Evolutionary conservation across 2,329 filamentous ascomycete genomes (phyloP).

Genomic region (Mycosphaerella arachidis): DNA sequence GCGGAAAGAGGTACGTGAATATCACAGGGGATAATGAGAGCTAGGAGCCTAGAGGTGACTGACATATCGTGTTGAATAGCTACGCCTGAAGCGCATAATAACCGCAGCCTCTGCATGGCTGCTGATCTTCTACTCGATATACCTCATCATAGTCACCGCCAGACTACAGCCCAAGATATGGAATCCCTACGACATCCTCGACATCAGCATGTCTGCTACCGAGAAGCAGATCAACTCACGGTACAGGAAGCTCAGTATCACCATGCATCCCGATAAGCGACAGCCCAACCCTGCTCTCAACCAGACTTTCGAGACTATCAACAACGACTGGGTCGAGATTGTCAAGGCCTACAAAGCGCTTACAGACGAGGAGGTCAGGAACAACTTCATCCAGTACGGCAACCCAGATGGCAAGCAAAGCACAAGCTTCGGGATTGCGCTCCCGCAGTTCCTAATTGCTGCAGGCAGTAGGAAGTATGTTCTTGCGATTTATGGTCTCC

Average conservation of each 20-base stretch:
- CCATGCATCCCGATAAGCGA: conserved; percentile 89
- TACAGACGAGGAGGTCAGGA: conserved; percentile 93
- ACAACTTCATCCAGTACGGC: conserved; percentile 93
- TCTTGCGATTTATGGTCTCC: conserved; percentile 77
- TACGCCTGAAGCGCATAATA: conserved; percentile 63
- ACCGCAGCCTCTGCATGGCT: conserved; percentile 74
- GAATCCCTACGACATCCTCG: conserved; percentile 95
- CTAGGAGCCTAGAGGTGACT: too few species aligned
- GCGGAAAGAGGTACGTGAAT: conserved; percentile 71
- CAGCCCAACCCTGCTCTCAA: conserved; percentile 80
- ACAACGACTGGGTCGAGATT: conserved; percentile 85
- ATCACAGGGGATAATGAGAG: conserved; percentile 36
- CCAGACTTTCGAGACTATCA: conserved; percentile 78
- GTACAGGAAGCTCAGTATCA: conserved; percentile 81
- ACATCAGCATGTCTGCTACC: conserved; percentile 72
- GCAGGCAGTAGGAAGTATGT: conserved; percentile 96
- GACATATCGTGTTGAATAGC: too few species aligned
- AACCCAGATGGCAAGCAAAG: conserved; percentile 98
- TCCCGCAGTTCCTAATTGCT: conserved; percentile 86
- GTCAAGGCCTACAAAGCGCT: conserved; percentile 97
- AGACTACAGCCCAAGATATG: conserved; percentile 71
- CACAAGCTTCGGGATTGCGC: conserved; percentile 93
- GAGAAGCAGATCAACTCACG: conserved; percentile 91
- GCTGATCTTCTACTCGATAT: conserved; percentile 83
- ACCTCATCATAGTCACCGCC: conserved; percentile 78